Evolutionary conservation across 2,329 filamentous ascomycete species (phyloP), one percentile per base, ranked within the genome.

Genomic region (Alternaria dauci): DNA sequence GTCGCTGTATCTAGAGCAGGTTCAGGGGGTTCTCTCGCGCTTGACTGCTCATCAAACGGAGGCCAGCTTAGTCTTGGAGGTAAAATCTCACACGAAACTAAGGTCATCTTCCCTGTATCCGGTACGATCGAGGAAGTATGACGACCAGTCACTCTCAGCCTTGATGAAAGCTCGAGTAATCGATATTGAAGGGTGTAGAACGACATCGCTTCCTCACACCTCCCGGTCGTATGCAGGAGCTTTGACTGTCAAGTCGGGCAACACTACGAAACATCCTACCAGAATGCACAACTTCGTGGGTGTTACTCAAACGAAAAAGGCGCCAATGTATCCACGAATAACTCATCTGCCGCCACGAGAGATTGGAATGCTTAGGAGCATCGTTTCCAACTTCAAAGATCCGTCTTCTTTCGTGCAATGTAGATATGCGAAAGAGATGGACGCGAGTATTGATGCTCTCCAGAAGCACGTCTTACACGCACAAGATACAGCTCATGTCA

Each of bases 1-100:
- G 0, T 80, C 76, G 0, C 42, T 70, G 0, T 82, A 87, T 63
- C 59, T 87, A 1, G 55, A 75, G 9, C 43, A 78, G 26, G 79
- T 85, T 0, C 84, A 87, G 53, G 6, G 46, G 0, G 64, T 84
- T 8, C 34, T 65, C 20, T 47, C 9, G 18, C 48, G 54, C 11
- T 34, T 41, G 2, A 8, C 60, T 69, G n/a, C 34, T 48, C 39
- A 47, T 20, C 9, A 8, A 8, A 18, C 12, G 18, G 25, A 39
- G 14, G 5, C 16, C 18, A n/a, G 7, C 12, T 25, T 38, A 9
- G n/a, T 23, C 38, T 11, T 14, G 1, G 9, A 0, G 4, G 16
- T 6, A 8, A 47, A 9, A 1, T 20, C 6, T 18, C 1, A 26
- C n/a, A 16, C 9, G 14, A 7, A 41, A 12, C 26, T 4, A 7